Evolutionary conservation across 495 filamentous ascomycete genomes (phyloP).

Genomic region (Podospora bellae-mahoneyi): DNA sequence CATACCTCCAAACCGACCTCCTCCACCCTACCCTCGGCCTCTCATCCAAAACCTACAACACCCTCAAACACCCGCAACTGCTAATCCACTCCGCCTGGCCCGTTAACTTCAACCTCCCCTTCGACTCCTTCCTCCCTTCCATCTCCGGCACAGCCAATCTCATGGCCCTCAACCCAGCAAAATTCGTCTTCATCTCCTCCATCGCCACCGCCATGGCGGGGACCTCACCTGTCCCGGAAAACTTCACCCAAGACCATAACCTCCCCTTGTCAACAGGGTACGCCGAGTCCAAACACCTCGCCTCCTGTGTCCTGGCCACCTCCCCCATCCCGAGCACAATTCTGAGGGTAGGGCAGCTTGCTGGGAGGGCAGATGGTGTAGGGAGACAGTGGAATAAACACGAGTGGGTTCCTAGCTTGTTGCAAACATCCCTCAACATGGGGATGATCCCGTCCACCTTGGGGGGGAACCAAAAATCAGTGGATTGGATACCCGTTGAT

Average conservation of each 20-base stretch:
- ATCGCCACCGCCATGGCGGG: constrained; percentile 32
- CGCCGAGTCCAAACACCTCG: neutral
- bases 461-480: neutral
- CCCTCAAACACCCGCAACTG: constrained; percentile 22
- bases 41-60: constrained; percentile 9
- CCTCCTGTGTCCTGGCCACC: neutral
- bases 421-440: neutral
- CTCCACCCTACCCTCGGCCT: constrained; percentile 17
- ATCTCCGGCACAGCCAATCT: constrained; percentile 46
- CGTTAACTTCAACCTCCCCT: constrained; percentile 44
- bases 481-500: constrained; percentile 11
- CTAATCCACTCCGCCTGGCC: constrained; percentile 49
- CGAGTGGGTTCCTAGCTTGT: constrained; percentile 8
- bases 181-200: constrained; percentile 47
- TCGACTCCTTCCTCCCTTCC: constrained; percentile 36
- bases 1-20: constrained; percentile 11
- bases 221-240: neutral
- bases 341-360: constrained; percentile 3
- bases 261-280: neutral
- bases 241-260: neutral
- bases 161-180: constrained; percentile 41
- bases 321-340: neutral
- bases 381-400: neutral
- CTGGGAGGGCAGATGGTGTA: neutral
- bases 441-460: neutral